These are phyloP conservation scores for Hypholoma fasciculare DNA, from an alignment of 768 basidiomycete genomes.

Conservation along the genomic window DNA sequence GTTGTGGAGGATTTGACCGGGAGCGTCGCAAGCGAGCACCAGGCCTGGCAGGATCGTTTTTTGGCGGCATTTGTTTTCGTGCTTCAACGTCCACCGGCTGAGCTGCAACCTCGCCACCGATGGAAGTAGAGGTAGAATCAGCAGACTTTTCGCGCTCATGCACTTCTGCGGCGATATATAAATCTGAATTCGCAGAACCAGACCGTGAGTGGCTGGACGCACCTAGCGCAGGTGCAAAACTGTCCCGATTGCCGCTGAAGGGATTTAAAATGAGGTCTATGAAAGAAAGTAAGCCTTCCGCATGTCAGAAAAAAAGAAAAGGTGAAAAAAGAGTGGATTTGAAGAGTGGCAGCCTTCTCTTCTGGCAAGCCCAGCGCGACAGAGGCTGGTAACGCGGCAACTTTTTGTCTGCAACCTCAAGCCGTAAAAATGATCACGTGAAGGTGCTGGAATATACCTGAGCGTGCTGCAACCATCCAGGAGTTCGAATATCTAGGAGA, in stretches of 20 bases:
- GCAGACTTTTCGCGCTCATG: conserved; percentile 5
- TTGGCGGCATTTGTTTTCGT: conserved; percentile 23
- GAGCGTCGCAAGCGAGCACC: conserved; percentile 22
- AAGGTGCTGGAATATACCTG: not conserved
- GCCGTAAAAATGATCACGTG: not conserved
- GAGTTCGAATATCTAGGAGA: not conserved
- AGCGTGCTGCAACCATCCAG: not conserved
- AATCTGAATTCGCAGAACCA: not conserved
- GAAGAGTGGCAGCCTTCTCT: not conserved
- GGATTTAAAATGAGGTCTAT: not conserved
- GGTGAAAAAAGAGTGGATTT: not conserved
- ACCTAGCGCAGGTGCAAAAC: not conserved
- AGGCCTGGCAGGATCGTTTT: conserved; percentile 22
- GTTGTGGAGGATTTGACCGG: conserved; percentile 13
- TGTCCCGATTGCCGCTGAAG: no score
- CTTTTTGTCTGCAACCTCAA: not conserved
- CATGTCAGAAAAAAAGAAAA: not conserved
- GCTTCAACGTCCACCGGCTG: conserved; percentile 26
- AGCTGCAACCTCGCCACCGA: conserved; percentile 15
- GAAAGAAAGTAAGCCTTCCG: not conserved
- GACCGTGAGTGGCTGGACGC: not conserved
- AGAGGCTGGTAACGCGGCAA: not conserved
- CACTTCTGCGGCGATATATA: not conserved
- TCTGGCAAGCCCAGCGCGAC: not conserved
- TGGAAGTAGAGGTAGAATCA: conserved; percentile 15